These are phyloP conservation scores for Rhizopus microsporus DNA, from an alignment of 371 early-diverging fungal species.

Conservation along the genomic window DNA sequence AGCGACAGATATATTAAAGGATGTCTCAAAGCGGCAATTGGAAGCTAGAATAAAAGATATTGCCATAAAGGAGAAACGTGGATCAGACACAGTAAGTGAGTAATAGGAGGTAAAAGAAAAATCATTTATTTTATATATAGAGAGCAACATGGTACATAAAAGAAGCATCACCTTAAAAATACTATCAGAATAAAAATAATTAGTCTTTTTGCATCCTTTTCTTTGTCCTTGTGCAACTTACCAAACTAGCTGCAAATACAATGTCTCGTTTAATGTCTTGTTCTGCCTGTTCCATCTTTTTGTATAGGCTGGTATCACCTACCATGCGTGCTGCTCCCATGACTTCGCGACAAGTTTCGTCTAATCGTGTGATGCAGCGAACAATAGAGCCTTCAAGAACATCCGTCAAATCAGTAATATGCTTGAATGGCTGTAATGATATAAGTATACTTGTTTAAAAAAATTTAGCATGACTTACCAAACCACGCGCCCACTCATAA, in stretches of 20 bases:
- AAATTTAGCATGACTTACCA: constrained; percentile 41
- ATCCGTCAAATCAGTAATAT: constrained; percentile 93
- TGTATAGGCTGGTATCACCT: constrained; percentile 91
- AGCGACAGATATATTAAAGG: constrained; percentile 22
- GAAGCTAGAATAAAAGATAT: constrained; percentile 51
- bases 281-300: constrained; percentile 94
- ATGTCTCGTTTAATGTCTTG: constrained; percentile 96
- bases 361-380: constrained; percentile 94
- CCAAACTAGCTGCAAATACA: constrained; percentile 96
- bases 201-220: no score
- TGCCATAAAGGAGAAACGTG: constrained; percentile 54
- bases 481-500: constrained; percentile 97
- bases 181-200: neutral
- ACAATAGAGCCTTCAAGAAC: constrained; percentile 98
- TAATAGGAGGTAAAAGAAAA: neutral
- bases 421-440: constrained; percentile 74
- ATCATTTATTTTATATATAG: constrained; percentile 3
- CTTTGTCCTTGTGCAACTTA: constrained; percentile 27
- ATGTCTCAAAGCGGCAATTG: constrained; percentile 42
- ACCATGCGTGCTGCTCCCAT: constrained; percentile 92
- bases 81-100: constrained; percentile 45
- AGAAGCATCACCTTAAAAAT: constrained; percentile 5
- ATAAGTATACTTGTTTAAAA: neutral
- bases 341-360: constrained; percentile 97
- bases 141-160: constrained; percentile 24